Conservation (phyloP, 805 yeast genomes). For the Candida ovalis region DNA sequence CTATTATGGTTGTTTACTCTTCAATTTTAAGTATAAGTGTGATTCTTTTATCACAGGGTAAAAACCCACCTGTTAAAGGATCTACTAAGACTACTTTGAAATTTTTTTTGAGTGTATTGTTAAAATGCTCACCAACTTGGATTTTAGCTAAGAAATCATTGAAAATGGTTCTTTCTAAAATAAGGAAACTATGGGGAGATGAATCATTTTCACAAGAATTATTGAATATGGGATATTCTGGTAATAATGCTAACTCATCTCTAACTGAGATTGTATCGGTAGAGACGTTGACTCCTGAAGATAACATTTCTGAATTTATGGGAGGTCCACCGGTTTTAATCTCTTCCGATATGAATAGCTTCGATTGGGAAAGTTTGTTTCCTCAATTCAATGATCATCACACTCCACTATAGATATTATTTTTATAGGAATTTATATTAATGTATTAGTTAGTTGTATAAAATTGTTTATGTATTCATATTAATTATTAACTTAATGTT, state of each 20-base stretch:
- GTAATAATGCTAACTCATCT: not conserved
- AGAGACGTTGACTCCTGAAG: constrained; percentile 1
- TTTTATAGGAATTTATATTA: too few species aligned
- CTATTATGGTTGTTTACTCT: constrained; percentile 46
- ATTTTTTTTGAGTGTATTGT: constrained; percentile 38
- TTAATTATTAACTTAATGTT: too few species aligned
- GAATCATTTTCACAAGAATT: not conserved
- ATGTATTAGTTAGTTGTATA: too few species aligned
- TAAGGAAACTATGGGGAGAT: constrained; percentile 8
- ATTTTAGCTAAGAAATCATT: constrained; percentile 43
- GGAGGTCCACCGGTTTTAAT: constrained; percentile 52
- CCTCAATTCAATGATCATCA: constrained; percentile 24
- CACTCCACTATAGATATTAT: too few species aligned
- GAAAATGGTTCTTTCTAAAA: constrained; percentile 35
- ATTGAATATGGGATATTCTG: not conserved
- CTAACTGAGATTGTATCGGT: not conserved
- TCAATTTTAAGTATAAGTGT: constrained; percentile 32
- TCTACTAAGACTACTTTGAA: constrained; percentile 28
- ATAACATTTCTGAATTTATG: constrained; percentile 23
- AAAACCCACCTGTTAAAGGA: constrained; percentile 34
- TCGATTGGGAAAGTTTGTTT: constrained; percentile 46
- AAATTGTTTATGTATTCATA: too few species aligned
- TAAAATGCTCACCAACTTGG: constrained; percentile 45
- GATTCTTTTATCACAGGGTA: constrained; percentile 7
- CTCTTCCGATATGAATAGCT: constrained; percentile 43